phyloP scores from a whole-genome alignment of 148 eudicot genomes.

The Camellia japonica region DNA sequence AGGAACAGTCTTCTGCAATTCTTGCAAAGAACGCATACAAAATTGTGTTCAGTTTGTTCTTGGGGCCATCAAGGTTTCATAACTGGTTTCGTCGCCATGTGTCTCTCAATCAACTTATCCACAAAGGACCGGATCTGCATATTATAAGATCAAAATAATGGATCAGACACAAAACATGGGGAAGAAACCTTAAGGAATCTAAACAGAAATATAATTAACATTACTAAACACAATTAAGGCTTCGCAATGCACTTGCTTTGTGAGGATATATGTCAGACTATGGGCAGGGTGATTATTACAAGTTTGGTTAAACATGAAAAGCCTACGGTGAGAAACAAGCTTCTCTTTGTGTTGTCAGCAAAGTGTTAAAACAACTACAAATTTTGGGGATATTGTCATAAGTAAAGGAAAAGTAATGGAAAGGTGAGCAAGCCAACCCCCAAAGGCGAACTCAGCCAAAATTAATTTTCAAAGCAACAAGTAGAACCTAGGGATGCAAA shows the following conservation, averaged over 20 bases:
- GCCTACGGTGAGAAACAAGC: background rate
- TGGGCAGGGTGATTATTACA: background rate
- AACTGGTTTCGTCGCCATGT: constrained; percentile 58
- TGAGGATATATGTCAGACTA: background rate
- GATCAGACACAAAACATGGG: background rate
- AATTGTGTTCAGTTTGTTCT: constrained; percentile 4
- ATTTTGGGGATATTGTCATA: background rate
- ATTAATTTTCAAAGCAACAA: constrained; percentile 4
- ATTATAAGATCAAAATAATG: constrained; percentile 7
- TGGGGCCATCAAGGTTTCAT: constrained; percentile 47
- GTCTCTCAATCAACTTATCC: constrained; percentile 86
- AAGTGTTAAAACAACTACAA: background rate
- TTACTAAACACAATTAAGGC: background rate
- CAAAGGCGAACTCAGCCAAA: background rate
- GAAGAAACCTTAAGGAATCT: background rate
- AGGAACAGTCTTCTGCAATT: background rate
- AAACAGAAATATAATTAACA: constrained; percentile 1
- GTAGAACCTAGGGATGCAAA: no score
- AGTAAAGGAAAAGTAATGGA: background rate
- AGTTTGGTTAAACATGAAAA: background rate
- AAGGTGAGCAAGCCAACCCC: background rate
- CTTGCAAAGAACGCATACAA: background rate
- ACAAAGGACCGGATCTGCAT: constrained; percentile 95
- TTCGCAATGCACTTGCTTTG: background rate
- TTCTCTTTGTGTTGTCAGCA: background rate